Evolutionary conservation across 2,329 filamentous ascomycete genomes (phyloP).

Genomic region (Diaporthe caulivora): DNA sequence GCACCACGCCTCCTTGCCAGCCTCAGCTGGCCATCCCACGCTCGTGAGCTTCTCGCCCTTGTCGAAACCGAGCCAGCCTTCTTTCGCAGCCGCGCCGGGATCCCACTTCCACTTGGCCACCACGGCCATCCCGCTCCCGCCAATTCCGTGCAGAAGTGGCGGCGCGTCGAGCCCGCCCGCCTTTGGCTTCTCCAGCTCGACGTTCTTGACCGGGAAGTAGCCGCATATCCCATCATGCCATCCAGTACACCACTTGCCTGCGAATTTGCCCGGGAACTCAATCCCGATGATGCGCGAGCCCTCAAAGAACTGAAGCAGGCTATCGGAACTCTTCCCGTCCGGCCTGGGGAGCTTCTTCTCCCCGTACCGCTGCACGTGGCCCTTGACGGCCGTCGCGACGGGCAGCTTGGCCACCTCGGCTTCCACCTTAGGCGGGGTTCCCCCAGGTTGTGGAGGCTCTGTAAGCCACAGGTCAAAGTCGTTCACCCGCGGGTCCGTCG

Average conservation of each 20-base stretch:
- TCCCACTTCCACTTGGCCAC: constrained; percentile 67
- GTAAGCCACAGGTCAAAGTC: constrained; percentile 48
- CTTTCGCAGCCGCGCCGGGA: constrained; percentile 54
- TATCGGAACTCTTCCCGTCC: constrained; percentile 45
- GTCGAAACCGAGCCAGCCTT: constrained; percentile 70
- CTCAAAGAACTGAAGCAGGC: constrained; percentile 56
- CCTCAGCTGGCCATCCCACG: constrained; percentile 58
- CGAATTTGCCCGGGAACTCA: constrained; percentile 63
- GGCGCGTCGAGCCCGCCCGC: constrained; percentile 49
- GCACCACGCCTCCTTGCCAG: constrained; percentile 50
- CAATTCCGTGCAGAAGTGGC: constrained; percentile 55
- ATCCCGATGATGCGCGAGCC: constrained; percentile 65
- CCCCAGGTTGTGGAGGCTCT: constrained; percentile 47
- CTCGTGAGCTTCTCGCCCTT: constrained; percentile 77
- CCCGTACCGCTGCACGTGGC: constrained; percentile 52
- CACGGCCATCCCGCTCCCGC: constrained; percentile 60
- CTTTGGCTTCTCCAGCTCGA: constrained; percentile 62
- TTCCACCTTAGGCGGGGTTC: constrained; percentile 43
- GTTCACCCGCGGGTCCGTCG: constrained; percentile 22
- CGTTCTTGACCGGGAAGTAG: constrained; percentile 61
- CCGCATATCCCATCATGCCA: constrained; percentile 67
- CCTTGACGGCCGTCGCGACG: constrained; percentile 50
- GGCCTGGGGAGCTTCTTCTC: constrained; percentile 50
- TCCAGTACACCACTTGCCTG: constrained; percentile 69
- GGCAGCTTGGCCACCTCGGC: constrained; percentile 43